phyloP scores from a whole-genome alignment of 2,329 filamentous ascomycete genomes.

The Endothia cerciana region DNA sequence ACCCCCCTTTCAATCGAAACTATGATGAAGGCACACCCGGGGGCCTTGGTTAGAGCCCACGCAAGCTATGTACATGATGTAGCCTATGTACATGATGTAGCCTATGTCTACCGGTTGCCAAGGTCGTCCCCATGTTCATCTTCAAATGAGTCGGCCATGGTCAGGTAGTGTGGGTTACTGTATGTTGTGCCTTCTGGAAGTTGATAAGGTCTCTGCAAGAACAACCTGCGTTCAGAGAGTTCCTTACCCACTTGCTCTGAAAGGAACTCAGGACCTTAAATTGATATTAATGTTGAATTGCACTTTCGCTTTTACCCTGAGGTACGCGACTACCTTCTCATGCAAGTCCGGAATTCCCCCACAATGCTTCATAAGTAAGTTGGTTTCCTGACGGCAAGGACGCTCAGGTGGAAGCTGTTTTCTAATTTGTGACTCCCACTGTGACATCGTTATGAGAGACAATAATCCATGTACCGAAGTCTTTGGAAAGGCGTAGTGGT shows the following conservation, averaged over 20 bases:
- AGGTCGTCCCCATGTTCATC: no score
- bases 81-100: no score
- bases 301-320: not conserved
- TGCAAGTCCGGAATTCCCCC: not conserved
- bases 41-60: no score
- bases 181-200: constrained; percentile 25
- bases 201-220: constrained; percentile 31
- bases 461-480: not conserved
- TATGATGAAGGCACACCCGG: no score
- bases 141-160: constrained; percentile 18
- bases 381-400: not conserved
- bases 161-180: constrained; percentile 33
- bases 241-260: constrained; percentile 3
- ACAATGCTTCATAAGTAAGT: constrained; percentile 7
- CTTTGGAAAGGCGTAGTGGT: not conserved
- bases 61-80: no score
- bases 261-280: not conserved
- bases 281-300: constrained; percentile 7
- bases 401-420: not conserved
- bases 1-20: no score
- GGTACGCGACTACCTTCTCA: not conserved
- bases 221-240: constrained; percentile 21
- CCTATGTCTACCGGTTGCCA: no score
- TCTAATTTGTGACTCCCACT: not conserved
- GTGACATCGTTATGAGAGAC: not conserved